Percentiles rank a stretch among this genome's conserved stretches.
Conservation (phyloP, 352 stramenopile genomes). For the Thalassiosira sp. region DNA sequence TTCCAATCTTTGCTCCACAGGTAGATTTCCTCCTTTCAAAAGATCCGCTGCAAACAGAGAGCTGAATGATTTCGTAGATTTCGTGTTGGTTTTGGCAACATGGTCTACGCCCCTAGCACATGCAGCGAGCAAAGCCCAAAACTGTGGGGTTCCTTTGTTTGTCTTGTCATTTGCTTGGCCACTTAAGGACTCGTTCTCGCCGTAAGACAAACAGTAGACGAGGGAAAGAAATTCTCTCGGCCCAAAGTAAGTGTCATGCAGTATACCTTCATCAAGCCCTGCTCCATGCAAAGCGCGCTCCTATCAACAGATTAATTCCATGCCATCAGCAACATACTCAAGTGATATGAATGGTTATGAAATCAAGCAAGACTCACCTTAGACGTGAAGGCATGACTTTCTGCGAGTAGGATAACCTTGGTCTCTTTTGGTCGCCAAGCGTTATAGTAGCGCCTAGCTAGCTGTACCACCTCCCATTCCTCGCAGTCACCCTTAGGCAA, state of each 20-base stretch:
- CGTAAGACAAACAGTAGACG: conserved; percentile 61
- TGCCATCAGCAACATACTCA: neutral
- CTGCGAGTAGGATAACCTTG: conserved; percentile 56
- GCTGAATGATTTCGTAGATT: conserved; percentile 19
- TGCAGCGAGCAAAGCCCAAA: conserved; percentile 58
- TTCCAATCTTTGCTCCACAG: conserved; percentile 40
- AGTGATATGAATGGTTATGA: neutral
- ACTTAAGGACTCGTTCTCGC: conserved; percentile 46
- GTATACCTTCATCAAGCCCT: conserved; percentile 28
- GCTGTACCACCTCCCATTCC: conserved; percentile 35
- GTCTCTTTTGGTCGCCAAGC: conserved; percentile 49
- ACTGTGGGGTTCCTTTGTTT: conserved; percentile 60
- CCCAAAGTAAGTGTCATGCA: conserved; percentile 39
- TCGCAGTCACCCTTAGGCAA: conserved; percentile 56
- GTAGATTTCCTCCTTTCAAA: conserved; percentile 46
- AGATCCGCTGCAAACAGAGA: conserved; percentile 53
- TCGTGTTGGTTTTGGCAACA: conserved; percentile 21
- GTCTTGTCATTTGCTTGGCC: conserved; percentile 25
- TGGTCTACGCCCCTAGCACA: conserved; percentile 45
- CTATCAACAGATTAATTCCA: conserved; percentile 6
- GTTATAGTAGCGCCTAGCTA: conserved; percentile 55
- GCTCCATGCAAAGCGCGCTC: conserved; percentile 29
- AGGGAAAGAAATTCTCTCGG: conserved; percentile 50
- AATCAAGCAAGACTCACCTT: conserved; percentile 12
- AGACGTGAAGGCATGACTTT: conserved; percentile 54